These are phyloP conservation scores for Rugonectria rugulosa DNA, from an alignment of 2,329 filamentous ascomycete species.

Conservation along the genomic window DNA sequence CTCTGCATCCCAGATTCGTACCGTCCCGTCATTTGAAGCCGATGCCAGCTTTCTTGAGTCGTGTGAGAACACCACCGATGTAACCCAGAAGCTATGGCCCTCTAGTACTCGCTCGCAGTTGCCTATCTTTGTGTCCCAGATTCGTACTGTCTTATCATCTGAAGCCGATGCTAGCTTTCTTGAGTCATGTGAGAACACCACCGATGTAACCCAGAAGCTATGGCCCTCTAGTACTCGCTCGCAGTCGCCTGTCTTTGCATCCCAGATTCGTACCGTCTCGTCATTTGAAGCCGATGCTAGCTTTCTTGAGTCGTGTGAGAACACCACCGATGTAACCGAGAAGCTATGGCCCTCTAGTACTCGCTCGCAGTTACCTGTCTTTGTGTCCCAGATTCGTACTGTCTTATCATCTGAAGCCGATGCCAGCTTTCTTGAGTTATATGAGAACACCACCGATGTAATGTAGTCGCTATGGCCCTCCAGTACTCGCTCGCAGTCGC, in stretches of 20 bases:
- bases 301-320: neutral
- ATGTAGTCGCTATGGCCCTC: neutral
- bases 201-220: neutral
- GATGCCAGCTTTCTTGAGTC: neutral
- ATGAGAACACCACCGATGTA: neutral
- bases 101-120: neutral
- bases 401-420: neutral
- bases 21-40: neutral
- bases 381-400: neutral
- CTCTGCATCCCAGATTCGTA: slow-evolving; percentile 7
- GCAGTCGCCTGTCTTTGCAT: neutral
- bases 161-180: neutral
- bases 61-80: neutral
- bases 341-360: neutral
- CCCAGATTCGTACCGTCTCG: neutral
- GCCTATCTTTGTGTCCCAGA: neutral
- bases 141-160: neutral
- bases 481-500: neutral
- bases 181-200: neutral
- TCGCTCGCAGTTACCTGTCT: too few relatives aligned
- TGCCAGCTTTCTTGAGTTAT: neutral
- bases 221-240: neutral
- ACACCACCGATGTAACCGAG: neutral
- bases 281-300: neutral
- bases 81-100: neutral